Base-by-base conservation (phyloP, 139 green algal species). In the Trebouxia sp. region DNA sequence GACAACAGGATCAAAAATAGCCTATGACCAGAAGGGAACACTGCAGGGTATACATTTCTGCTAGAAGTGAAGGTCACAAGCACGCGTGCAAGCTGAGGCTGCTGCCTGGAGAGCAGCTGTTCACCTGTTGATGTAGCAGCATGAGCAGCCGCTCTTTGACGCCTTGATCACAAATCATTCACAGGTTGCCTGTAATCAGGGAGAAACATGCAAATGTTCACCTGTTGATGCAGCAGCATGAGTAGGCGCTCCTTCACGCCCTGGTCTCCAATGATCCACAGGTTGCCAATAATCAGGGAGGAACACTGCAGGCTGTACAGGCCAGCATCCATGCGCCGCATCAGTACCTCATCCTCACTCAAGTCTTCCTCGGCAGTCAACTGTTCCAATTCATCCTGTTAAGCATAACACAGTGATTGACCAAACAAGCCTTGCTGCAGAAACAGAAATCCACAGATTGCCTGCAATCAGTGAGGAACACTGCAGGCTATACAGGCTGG, bases 401-500 rank as follows among this genome's bases (percentile, higher is more conserved):
- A 11, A 53, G 4, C n/a, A n/a, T n/a, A n/a, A 70, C 1, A 22
- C 28, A 70, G 15, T 70, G 58, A 15, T 38, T 41, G 58, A 70
- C 12, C 26, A 22, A 15, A 10, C 28, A 62, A 53, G 47, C 47
- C 15, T 1, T 53, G 47, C 15, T 26, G 47, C 47, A 53, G 15
- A 17, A 53, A 5, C 3, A 53, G 4, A 10, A 53, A 11, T 26
- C 47, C 20, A 17, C 47, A 53, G 14, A 14, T 53, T 53, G 47
- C 15, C 47, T 26, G 47, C 47, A 53, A 1, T 26, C 47, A 53
- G n/a, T 39, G 26, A 6, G 20, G 7, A 65, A 65, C 17, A 89
- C 87, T 98, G 93, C 87, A 97, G 84, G 8, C 90, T 94, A 86
- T 90, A 97, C 48, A 96, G 87, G 5, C 95, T 93, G 7, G 90